A percentile compares a stretch with the other conserved stretches of the same genome.
phyloP scores from a whole-genome alignment of 768 basidiomycete species.

The Leccinum olivaceopallidum region DNA sequence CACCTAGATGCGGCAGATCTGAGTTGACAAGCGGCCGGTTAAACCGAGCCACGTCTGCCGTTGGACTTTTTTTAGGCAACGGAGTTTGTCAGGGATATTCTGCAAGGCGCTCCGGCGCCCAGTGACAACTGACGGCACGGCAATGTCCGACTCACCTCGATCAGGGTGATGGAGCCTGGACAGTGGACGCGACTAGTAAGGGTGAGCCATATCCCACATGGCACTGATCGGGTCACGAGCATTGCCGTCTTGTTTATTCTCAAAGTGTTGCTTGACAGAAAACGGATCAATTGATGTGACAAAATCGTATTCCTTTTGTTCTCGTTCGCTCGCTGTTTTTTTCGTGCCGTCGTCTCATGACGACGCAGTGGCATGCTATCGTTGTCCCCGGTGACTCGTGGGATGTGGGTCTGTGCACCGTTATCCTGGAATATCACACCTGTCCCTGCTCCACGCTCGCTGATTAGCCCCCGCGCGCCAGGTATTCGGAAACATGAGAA shows the following conservation, averaged over 20 bases:
- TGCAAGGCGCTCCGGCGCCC: background rate
- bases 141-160: background rate
- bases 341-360: background rate
- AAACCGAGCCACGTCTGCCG: background rate
- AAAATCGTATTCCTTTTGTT: background rate
- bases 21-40: background rate
- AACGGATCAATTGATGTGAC: slow-evolving; percentile 2
- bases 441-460: background rate
- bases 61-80: background rate
- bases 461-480: background rate
- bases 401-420: background rate
- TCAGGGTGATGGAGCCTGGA: background rate
- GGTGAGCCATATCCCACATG: background rate
- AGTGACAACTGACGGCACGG: background rate
- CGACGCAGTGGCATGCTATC: background rate
- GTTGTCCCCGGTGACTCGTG: background rate
- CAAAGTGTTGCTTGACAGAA: slow-evolving; percentile 1
- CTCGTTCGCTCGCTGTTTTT: background rate
- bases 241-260: background rate
- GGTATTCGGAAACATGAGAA: background rate
- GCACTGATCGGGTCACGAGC: background rate
- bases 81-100: background rate
- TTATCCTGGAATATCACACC: background rate
- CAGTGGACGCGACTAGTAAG: background rate
- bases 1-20: background rate